Percentiles rank a stretch among this genome's conserved stretches.
Conservation (phyloP, 768 basidiomycete species). For the Chiua virens region DNA sequence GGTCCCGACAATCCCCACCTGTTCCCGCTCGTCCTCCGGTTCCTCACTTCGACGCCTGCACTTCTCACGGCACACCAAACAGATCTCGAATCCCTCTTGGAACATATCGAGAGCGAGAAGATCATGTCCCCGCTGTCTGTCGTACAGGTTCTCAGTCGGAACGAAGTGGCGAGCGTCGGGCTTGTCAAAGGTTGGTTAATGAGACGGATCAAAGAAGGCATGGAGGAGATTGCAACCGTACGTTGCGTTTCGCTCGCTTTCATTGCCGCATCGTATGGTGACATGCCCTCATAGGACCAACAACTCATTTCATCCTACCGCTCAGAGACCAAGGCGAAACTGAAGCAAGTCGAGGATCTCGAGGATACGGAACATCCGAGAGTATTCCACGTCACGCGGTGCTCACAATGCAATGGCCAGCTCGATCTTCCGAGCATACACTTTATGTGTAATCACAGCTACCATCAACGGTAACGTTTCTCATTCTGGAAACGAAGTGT, state of each 20-base stretch:
- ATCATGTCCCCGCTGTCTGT: slow-evolving; percentile 90
- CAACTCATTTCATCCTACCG: slow-evolving; percentile 87
- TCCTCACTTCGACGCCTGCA: slow-evolving; percentile 80
- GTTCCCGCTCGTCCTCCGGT: slow-evolving; percentile 85
- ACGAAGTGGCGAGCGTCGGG: slow-evolving; percentile 88
- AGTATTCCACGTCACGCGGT: slow-evolving; percentile 93
- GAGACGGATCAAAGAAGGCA: slow-evolving; percentile 68
- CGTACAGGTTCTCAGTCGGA: slow-evolving; percentile 84
- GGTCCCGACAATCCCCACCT: slow-evolving; percentile 71
- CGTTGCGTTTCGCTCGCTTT: slow-evolving; percentile 26
- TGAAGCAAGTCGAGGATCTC: slow-evolving; percentile 80
- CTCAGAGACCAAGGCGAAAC: slow-evolving; percentile 74
- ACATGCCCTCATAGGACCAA: slow-evolving; percentile 61
- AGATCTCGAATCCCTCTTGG: slow-evolving; percentile 71
- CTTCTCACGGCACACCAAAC: slow-evolving; percentile 67
- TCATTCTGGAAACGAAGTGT: too few relatives aligned
- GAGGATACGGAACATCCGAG: slow-evolving; percentile 75
- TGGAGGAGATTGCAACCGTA: slow-evolving; percentile 79
- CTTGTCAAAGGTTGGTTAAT: slow-evolving; percentile 91
- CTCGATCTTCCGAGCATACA: slow-evolving; percentile 92
- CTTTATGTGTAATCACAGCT: slow-evolving; percentile 98
- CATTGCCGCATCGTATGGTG: background rate
- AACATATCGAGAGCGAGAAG: slow-evolving; percentile 74
- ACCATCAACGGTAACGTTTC: slow-evolving; percentile 77
- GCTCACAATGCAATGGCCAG: slow-evolving; percentile 84